Conservation (phyloP, 805 yeast genomes). For the Trichomonascus vanleenenianus region DNA sequence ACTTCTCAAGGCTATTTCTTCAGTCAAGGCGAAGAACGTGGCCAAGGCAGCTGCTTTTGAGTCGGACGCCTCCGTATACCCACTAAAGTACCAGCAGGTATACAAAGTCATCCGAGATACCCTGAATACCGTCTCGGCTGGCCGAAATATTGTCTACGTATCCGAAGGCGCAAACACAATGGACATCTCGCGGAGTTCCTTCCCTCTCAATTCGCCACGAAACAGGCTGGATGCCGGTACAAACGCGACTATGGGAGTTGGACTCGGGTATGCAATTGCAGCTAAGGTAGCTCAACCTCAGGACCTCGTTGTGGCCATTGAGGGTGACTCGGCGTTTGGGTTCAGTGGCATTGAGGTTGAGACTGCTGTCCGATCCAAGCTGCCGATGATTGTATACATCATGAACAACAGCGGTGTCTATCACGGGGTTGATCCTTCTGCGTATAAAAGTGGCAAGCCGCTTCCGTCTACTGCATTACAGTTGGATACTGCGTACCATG, state of each 20-base stretch:
- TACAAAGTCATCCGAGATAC: slow-evolving; percentile 41
- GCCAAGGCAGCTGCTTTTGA: slow-evolving; percentile 27
- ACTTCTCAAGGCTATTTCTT: slow-evolving; percentile 23
- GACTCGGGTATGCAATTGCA: slow-evolving; percentile 62
- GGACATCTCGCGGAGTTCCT: slow-evolving; percentile 61
- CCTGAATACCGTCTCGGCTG: slow-evolving; percentile 23
- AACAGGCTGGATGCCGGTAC: slow-evolving; percentile 65
- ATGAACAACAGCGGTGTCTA: slow-evolving; percentile 71
- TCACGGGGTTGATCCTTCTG: slow-evolving; percentile 44
- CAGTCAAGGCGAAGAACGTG: slow-evolving; percentile 25
- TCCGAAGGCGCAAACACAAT: slow-evolving; percentile 75
- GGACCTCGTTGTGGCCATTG: slow-evolving; percentile 47
- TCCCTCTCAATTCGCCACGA: slow-evolving; percentile 45
- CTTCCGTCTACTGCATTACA: slow-evolving; percentile 56
- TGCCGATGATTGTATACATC: slow-evolving; percentile 52
- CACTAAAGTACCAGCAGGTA: slow-evolving; percentile 44
- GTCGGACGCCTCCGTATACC: slow-evolving; percentile 21
- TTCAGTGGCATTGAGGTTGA: slow-evolving; percentile 69
- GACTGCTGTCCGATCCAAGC: slow-evolving; percentile 47
- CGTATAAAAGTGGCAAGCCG: slow-evolving; percentile 22
- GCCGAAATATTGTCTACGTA: slow-evolving; percentile 36
- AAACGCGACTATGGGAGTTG: slow-evolving; percentile 73
- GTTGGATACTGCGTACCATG: slow-evolving; percentile 49
- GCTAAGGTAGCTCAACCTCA: slow-evolving; percentile 42
- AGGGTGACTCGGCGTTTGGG: slow-evolving; percentile 76